Base-by-base conservation (phyloP, 140 eudicot genomes). In the Ambrosia hybrid region DNA sequence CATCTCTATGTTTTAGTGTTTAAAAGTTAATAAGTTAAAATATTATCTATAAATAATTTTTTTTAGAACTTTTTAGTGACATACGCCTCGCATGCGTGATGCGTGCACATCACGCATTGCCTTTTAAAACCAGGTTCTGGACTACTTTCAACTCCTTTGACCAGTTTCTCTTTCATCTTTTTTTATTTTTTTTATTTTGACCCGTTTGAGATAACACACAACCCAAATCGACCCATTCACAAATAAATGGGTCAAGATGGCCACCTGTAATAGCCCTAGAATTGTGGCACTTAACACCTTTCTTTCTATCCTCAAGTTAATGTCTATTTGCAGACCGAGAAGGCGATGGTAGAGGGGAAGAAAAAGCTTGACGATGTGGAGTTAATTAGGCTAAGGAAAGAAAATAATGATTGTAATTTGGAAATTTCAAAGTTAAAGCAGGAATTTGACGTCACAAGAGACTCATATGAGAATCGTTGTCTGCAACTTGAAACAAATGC, bases 361-460 rank as follows among this genome's bases (percentile, higher is more conserved):
- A 90, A 81, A 80, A 82, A 67, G 81, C 82, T 75, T 67, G 91
- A 82, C 73, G 90, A 88, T 58, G 82, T 75, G 34, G 89, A 88
- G 38, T 39, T 86, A 67, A 51, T 78, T 71, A 83, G 72, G 58
- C 57, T 94, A 55, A 72, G 78, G 76, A 81, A 83, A 78, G 97
- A 88, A 59, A 90, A 85, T 49, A 76, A 81, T 8, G 70, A 38
- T 4, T 70, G 79, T 70, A 85, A 81, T 81, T 37, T 74, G 69
- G 88, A 84, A 71, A 79, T 86, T 39, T 61, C 77, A 3, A 73
- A 75, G 8, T 57, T 94, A 14, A 77, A 84, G 48, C 72, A 84
- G 61, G 95, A 88, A 72, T 60, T 86, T 15, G 86, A 85, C 66
- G 55, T 62, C 63, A 57, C 78, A 16, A 83, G 63, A 68, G 73